Conservation (phyloP, 139 green algal species). For the Mychonastes homosphaera region DNA sequence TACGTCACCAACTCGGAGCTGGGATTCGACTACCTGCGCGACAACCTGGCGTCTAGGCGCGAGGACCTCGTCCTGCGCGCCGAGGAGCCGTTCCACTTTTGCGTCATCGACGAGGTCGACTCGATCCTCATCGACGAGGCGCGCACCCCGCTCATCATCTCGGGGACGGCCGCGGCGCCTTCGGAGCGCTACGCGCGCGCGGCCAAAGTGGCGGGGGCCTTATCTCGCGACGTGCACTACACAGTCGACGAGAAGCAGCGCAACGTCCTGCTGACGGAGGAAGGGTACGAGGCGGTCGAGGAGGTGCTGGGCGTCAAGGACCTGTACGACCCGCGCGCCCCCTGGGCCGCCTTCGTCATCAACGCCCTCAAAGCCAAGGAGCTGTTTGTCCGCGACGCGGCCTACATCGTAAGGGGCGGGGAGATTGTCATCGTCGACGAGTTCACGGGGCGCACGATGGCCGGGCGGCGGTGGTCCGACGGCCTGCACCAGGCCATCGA, state of each 20-base stretch:
- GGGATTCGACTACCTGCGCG: slow-evolving; percentile 96
- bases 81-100: slow-evolving; percentile 78
- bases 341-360: slow-evolving; percentile 92
- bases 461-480: slow-evolving; percentile 81
- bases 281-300: slow-evolving; percentile 96
- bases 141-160: slow-evolving; percentile 95
- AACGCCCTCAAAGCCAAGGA: slow-evolving; percentile 99
- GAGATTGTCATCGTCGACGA: slow-evolving; percentile 98
- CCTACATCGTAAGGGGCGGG: slow-evolving; percentile 88
- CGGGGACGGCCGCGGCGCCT: slow-evolving; percentile 74
- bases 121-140: slow-evolving; percentile 98
- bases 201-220: slow-evolving; percentile 71
- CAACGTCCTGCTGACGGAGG: slow-evolving; percentile 89
- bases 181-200: slow-evolving; percentile 66
- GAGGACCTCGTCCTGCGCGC: slow-evolving; percentile 80
- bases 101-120: slow-evolving; percentile 89
- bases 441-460: slow-evolving; percentile 93
- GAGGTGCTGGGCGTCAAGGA: slow-evolving; percentile 82
- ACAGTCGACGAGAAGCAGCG: slow-evolving; percentile 99
- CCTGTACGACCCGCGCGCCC: slow-evolving; percentile 90
- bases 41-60: slow-evolving; percentile 89
- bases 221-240: slow-evolving; percentile 86
- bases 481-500: slow-evolving; percentile 92
- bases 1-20: slow-evolving; percentile 98
- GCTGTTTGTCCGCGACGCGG: slow-evolving; percentile 77